Conservation (phyloP, 768 basidiomycete genomes). For the Hypholoma sublateritium region DNA sequence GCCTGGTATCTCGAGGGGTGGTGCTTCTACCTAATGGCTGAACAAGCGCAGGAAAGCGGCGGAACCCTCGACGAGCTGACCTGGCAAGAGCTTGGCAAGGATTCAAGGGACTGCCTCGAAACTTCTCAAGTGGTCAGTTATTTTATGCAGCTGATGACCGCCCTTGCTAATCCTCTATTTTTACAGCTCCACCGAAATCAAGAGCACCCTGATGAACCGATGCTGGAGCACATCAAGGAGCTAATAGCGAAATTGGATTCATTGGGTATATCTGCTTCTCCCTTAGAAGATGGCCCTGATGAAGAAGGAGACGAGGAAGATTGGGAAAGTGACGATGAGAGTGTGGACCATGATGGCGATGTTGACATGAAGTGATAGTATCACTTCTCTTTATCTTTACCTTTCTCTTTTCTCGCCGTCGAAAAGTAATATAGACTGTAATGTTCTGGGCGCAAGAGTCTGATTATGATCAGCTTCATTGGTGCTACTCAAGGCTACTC, state of each 20-base stretch:
- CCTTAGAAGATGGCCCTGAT: constrained; percentile 54
- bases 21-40: constrained; percentile 85
- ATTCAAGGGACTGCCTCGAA: constrained; percentile 79
- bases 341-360: constrained; percentile 56
- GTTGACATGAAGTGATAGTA: constrained; percentile 51
- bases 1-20: constrained; percentile 96
- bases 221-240: constrained; percentile 76
- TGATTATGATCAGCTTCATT: not conserved
- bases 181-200: constrained; percentile 72
- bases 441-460: not conserved
- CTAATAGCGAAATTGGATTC: constrained; percentile 67
- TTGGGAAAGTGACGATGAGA: constrained; percentile 63
- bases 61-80: constrained; percentile 52
- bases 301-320: constrained; percentile 62
- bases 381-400: constrained; percentile 1
- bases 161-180: constrained; percentile 2
- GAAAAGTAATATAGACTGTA: constrained; percentile 33
- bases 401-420: not conserved
- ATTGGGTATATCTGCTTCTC: constrained; percentile 63
- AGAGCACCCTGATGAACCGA: constrained; percentile 71
- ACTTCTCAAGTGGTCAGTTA: constrained; percentile 73
- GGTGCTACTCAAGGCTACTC: no score
- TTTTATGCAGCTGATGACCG: not conserved
- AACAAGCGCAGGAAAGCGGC: constrained; percentile 61
- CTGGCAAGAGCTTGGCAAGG: constrained; percentile 78